Evolutionary conservation across 345 rosid species (phyloP).

Genomic region (Citrus trifoliata): DNA sequence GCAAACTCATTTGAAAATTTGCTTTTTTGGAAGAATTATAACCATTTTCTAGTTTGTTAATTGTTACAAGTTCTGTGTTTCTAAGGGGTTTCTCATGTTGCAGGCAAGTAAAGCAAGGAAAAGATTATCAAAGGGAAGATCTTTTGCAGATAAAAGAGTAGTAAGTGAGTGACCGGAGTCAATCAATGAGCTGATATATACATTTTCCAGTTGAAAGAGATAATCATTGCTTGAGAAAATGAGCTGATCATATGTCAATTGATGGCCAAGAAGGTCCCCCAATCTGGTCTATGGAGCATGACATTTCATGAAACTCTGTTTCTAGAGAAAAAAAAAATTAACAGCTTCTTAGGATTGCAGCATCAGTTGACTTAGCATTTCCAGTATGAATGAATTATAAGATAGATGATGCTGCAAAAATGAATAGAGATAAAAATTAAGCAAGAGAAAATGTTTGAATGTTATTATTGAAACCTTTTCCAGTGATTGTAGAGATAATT

Average conservation of each 20-base stretch:
- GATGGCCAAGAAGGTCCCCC: background rate
- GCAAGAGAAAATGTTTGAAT: background rate
- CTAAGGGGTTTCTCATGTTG: background rate
- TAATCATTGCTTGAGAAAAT: background rate
- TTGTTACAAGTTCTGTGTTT: background rate
- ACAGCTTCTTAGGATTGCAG: background rate
- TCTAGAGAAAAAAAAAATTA: background rate
- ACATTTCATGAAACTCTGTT: background rate
- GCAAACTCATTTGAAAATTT: too few relatives aligned
- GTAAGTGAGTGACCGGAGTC: background rate
- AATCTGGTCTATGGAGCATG: background rate
- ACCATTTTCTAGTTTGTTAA: background rate
- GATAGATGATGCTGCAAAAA: background rate
- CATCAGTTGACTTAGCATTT: background rate
- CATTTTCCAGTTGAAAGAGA: background rate
- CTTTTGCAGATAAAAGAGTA: background rate
- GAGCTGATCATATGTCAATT: background rate
- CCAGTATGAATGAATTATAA: background rate
- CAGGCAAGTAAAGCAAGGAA: constrained; percentile 50
- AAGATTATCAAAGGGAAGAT: constrained; percentile 13
- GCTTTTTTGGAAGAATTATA: background rate
- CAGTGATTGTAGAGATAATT: background rate
- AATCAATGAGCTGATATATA: background rate
- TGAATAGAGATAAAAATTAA: background rate
- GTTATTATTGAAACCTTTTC: background rate